Evolutionary conservation across 2,329 filamentous ascomycete genomes (phyloP), one percentile per base, ranked within the genome.

Genomic region (Malbranchea zuffiana): DNA sequence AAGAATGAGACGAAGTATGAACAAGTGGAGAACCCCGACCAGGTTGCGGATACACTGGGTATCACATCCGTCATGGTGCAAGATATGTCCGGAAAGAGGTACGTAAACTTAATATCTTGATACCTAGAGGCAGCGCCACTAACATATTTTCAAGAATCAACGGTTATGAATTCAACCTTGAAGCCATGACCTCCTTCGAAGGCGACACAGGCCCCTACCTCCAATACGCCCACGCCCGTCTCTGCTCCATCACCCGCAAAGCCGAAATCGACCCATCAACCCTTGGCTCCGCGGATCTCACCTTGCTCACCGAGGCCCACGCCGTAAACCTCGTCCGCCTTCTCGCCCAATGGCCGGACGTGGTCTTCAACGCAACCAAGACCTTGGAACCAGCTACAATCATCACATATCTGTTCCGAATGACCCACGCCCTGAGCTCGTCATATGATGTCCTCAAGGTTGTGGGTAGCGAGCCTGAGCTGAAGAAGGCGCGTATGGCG

Each of bases 61-160:
- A 95, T 96, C 56, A 87, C 82, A 46, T 81, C 82, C 54, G 88
- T 96, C 55, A 96, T 96, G 86, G 85, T 94, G 13, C 88, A 96
- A 62, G 90, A 96, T 55, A 94, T 96, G 85, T 82, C 75, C 47
- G 90, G 88, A 58, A 96, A 95, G 75, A 75, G 83, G 79, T 80
- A 62, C 47, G 71, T 52, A 32, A 12, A 32, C 15, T 16, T 8
- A 10, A 6, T 27, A 11, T 30, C 20, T n/a, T n/a, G n/a, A n/a
- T n/a, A n/a, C n/a, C 15, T 65, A 60, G 8, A 20, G 60, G 63
- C 42, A 65, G 60, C 40, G 55, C 69, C n/a, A 61, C 64, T 48
- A 62, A 71, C 58, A 66, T 67, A 41, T 52, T 69, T 27, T 57
- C 62, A 39, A 69, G 68, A 45, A 66, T 77, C 54, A 76, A 78